A percentile compares a stretch with the other conserved stretches of the same genome.
These are phyloP conservation scores for Fusarium liriodendri DNA, from an alignment of 2,329 filamentous ascomycete genomes.

Conservation along the genomic window DNA sequence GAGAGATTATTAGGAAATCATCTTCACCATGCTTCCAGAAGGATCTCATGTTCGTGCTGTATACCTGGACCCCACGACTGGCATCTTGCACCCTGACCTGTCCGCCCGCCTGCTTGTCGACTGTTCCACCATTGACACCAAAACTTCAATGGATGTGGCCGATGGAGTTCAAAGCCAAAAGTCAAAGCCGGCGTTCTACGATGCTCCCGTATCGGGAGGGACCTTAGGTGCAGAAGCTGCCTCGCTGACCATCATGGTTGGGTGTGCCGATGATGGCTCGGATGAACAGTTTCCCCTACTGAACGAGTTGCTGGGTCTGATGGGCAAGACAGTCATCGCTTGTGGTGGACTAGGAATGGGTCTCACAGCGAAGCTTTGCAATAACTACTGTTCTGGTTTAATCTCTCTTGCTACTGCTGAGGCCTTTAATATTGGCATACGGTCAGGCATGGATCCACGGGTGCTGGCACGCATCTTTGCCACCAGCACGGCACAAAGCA, in stretches of 20 bases:
- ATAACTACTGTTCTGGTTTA: constrained; percentile 26
- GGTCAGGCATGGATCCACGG: constrained; percentile 17
- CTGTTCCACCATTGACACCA: too few species aligned
- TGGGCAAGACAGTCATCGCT: constrained; percentile 31
- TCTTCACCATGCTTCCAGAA: too few species aligned
- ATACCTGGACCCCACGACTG: too few species aligned
- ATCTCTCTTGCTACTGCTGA: constrained; percentile 20
- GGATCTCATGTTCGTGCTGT: too few species aligned
- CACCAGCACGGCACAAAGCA: constrained; percentile 22
- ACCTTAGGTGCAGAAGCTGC: constrained; percentile 8
- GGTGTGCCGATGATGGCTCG: not conserved
- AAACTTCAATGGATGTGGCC: too few species aligned
- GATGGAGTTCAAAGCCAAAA: too few species aligned
- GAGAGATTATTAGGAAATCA: too few species aligned
- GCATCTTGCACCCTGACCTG: too few species aligned
- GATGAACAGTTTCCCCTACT: not conserved
- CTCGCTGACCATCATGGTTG: constrained; percentile 15
- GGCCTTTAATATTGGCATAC: constrained; percentile 26
- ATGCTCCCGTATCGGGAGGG: constrained; percentile 19
- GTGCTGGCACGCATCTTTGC: constrained; percentile 12
- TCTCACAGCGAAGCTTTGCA: constrained; percentile 21
- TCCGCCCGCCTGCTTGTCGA: too few species aligned
- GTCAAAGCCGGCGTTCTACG: not conserved
- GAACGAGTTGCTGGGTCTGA: not conserved
- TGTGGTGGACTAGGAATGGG: constrained; percentile 19